Conservation (phyloP, 129 eudicot species). For the Erigeron canadensis region DNA sequence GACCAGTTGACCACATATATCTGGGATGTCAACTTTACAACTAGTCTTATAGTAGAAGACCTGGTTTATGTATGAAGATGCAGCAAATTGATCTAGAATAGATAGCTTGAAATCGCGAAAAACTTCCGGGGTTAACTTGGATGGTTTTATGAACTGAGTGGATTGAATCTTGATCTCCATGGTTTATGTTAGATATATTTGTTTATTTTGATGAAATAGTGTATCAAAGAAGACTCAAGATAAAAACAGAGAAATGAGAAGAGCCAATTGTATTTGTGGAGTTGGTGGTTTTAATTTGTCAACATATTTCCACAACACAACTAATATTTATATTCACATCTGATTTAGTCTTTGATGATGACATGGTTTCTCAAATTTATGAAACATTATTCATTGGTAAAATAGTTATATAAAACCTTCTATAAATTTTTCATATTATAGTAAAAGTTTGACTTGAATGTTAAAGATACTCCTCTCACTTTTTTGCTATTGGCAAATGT, state of each 20-base stretch:
- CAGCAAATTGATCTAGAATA: conserved; percentile 41
- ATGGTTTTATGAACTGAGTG: conserved; percentile 40
- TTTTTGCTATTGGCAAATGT: too few relatives aligned
- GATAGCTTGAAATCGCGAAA: conserved; percentile 33
- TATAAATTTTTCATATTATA: too few relatives aligned
- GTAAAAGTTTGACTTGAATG: too few relatives aligned
- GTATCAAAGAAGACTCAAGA: background rate
- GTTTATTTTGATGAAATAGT: conserved; percentile 3
- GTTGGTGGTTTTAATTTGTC: background rate
- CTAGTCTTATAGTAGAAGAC: conserved; percentile 39
- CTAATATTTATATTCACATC: background rate
- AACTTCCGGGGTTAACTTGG: conserved; percentile 30
- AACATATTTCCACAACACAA: background rate
- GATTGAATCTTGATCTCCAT: conserved; percentile 46
- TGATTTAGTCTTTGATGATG: background rate
- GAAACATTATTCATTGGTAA: background rate
- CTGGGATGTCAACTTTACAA: conserved; percentile 7
- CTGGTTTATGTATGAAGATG: conserved; percentile 19
- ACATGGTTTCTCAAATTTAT: background rate
- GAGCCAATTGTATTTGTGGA: background rate
- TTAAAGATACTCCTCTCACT: too few relatives aligned
- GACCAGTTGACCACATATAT: conserved; percentile 26
- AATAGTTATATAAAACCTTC: too few relatives aligned
- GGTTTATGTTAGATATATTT: conserved; percentile 5
- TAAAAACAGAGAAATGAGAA: background rate